phyloP scores from a whole-genome alignment of 805 yeast species.

The Metschnikowia aberdeeniae region DNA sequence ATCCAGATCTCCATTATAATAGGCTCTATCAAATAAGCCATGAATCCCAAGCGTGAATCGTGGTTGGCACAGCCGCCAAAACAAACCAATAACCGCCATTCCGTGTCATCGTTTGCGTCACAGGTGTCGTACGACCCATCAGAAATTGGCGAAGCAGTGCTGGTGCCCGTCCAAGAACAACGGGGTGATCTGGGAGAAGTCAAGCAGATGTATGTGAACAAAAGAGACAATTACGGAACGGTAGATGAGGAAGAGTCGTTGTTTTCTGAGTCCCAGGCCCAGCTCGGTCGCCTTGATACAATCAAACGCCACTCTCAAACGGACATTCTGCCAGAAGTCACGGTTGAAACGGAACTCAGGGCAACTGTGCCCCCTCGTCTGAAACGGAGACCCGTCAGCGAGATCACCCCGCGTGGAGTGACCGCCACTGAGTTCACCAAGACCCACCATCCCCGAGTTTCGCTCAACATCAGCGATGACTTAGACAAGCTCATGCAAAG shows the following conservation, averaged over 20 bases:
- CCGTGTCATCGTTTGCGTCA: conserved; percentile 9
- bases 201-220: conserved; percentile 12
- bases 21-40: too few relatives aligned
- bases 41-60: not conserved
- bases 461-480: conserved; percentile 33
- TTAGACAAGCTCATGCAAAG: conserved; percentile 37
- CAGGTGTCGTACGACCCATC: conserved; percentile 18
- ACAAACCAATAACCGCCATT: conserved; percentile 1
- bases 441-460: conserved; percentile 14
- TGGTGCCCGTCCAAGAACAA: conserved; percentile 10
- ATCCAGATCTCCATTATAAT: too few relatives aligned
- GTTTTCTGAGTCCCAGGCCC: conserved; percentile 15
- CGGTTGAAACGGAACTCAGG: conserved; percentile 34
- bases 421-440: not conserved
- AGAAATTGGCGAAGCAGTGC: conserved; percentile 21
- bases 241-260: conserved; percentile 13
- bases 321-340: conserved; percentile 23
- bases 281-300: conserved; percentile 21
- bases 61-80: conserved; percentile 2
- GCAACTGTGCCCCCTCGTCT: conserved; percentile 38
- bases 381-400: conserved; percentile 35
- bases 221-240: not conserved
- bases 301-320: conserved; percentile 11
- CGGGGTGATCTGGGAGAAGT: conserved; percentile 8
- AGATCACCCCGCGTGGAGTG: conserved; percentile 7